phyloP scores from a whole-genome alignment of 2,329 filamentous ascomycete species.

The Blastomyces gilchristii region DNA sequence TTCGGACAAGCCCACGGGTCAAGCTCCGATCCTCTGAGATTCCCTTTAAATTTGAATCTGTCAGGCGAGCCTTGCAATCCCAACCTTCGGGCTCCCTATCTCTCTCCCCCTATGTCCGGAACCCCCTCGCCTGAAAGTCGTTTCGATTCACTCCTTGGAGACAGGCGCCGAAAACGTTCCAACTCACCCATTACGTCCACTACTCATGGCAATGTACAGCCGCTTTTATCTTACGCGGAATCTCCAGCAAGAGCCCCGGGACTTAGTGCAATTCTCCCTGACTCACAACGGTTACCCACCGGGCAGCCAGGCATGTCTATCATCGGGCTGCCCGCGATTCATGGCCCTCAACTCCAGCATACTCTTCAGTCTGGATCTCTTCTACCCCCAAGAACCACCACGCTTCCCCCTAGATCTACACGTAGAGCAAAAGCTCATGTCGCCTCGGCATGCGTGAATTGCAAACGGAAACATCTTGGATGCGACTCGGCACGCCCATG shows the following conservation, averaged over 20 bases:
- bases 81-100: conserved; percentile 23
- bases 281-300: neutral
- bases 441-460: conserved; percentile 31
- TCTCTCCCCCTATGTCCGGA: conserved; percentile 28
- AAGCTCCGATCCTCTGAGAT: conserved; percentile 20
- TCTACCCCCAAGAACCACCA: conserved; percentile 13
- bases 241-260: conserved; percentile 8
- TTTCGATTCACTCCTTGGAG: conserved; percentile 19
- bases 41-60: conserved; percentile 21
- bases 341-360: conserved; percentile 12
- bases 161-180: conserved; percentile 21
- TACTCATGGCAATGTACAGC: conserved; percentile 6
- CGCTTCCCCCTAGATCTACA: conserved; percentile 21
- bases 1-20: conserved; percentile 18
- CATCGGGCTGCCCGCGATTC: conserved; percentile 2
- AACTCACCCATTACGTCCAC: conserved; percentile 15
- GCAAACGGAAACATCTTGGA: conserved; percentile 31
- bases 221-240: conserved; percentile 11
- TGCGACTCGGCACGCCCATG: conserved; percentile 30
- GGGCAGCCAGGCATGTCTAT: neutral
- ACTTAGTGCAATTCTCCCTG: conserved; percentile 3
- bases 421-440: conserved; percentile 30
- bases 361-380: conserved; percentile 11
- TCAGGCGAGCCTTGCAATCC: conserved; percentile 16
- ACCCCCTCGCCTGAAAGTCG: conserved; percentile 23